Base-by-base conservation (phyloP, 179 eudicot genomes). In the Carnegiea gigantea region DNA sequence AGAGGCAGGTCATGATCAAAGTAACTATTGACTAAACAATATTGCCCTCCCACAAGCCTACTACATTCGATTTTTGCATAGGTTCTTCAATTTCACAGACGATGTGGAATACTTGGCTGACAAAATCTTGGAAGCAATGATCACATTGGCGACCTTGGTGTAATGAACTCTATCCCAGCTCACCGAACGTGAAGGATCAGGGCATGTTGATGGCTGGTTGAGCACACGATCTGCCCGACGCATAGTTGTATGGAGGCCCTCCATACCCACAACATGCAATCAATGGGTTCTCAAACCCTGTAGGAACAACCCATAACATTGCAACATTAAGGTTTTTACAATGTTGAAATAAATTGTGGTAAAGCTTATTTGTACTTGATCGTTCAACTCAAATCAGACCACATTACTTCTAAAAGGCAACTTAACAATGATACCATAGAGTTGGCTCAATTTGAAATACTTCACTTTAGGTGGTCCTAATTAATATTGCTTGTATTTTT, bases 121-220 rank as follows among this genome's bases (percentile, higher is more conserved):
- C 79, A 93, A 88, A 72, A 93, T 90, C 73, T 89, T 92, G 5
- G 93, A 82, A n/a, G 95, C 93, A 30, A 93, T 89, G 18, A 89
- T 83, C 76, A 87, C 88, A 79, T 92, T 93, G 17, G 98, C 97
- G 14, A 98, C 95, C 67, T 95, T 98, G 3, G 98, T 92, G 81
- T 88, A 95, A 86, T 93, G 98, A 89, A 91, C 92, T 23, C 98
- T 98, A 33, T 95, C 98, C 98, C 98, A 95, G 44, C 81, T 91
- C 33, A 95, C 90, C 46, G 92, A 88, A 49, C 87, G 88, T 53
- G 92, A 86, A 2, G 85, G 90, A 70, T 93, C 91, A 57, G 38
- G 83, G 82, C 98, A 95, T 11, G 80, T 93, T 75, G 85, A 84
- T 57, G 97, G 93, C 89, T 28, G 79, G 89, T 85, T 76, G 98